Conservation (phyloP, 306 rosid species). For the Cucumis melo region DNA sequence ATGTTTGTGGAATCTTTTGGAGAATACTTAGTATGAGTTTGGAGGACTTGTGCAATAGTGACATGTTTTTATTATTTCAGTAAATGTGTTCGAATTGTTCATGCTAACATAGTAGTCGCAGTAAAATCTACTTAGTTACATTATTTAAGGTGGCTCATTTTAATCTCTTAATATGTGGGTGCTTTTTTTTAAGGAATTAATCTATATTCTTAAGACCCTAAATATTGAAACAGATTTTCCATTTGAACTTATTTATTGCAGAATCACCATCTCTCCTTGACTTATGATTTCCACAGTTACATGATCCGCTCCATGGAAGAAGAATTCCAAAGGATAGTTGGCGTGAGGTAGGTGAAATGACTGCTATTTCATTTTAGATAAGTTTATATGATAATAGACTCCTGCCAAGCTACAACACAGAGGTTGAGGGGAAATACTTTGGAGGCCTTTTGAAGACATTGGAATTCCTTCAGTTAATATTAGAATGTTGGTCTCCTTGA, state of each 20-base stretch:
- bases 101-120: neutral
- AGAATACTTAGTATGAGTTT: neutral
- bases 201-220: neutral
- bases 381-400: neutral
- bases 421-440: neutral
- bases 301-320: conserved; percentile 99
- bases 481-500: neutral
- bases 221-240: neutral
- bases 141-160: neutral
- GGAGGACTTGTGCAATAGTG: neutral
- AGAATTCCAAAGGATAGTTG: conserved; percentile 91
- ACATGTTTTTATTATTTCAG: neutral
- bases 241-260: conserved; percentile 27
- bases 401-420: neutral
- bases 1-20: neutral
- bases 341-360: conserved; percentile 50
- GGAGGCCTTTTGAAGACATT: neutral
- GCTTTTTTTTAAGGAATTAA: neutral
- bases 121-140: neutral
- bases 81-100: neutral
- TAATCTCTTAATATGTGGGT: neutral
- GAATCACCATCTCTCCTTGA: conserved; percentile 70
- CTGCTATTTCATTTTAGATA: neutral
- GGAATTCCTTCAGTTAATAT: neutral
- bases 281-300: conserved; percentile 91